These are phyloP conservation scores for Marchantia paleacea DNA, from an alignment of 225 moss, liverwort and hornwort species.

Conservation along the genomic window DNA sequence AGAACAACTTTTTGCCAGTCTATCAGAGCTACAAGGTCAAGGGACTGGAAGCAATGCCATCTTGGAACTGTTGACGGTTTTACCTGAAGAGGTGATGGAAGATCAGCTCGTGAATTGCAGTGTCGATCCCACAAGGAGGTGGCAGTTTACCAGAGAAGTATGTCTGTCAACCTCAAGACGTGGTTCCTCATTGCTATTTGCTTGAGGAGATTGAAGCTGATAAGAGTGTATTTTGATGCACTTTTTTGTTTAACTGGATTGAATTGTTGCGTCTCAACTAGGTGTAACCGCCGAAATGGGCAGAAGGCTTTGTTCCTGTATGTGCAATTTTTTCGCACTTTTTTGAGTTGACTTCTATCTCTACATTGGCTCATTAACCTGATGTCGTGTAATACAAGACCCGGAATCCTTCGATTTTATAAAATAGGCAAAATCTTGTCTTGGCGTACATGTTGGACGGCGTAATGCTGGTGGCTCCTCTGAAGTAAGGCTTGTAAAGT, in stretches of 20 bases:
- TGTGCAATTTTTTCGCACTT: background rate
- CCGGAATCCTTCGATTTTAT: no score
- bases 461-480: no score
- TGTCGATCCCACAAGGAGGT: slow-evolving; percentile 75
- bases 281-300: background rate
- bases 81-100: slow-evolving; percentile 95
- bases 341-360: no score
- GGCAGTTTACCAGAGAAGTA: slow-evolving; percentile 87
- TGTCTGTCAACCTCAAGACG: slow-evolving; percentile 17
- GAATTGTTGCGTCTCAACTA: background rate
- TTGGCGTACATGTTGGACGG: no score
- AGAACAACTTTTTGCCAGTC: slow-evolving; percentile 78
- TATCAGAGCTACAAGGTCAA: slow-evolving; percentile 88
- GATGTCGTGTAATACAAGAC: no score
- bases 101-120: slow-evolving; percentile 63
- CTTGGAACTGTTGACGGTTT: slow-evolving; percentile 81
- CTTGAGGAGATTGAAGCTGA: background rate
- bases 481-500: no score
- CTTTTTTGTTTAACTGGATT: background rate
- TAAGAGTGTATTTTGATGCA: background rate
- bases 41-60: slow-evolving; percentile 91
- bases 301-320: background rate
- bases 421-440: no score
- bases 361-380: no score
- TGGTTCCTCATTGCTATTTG: background rate